phyloP scores from a whole-genome alignment of 2,329 filamentous ascomycete species.

The Fusarium avenaceum region DNA sequence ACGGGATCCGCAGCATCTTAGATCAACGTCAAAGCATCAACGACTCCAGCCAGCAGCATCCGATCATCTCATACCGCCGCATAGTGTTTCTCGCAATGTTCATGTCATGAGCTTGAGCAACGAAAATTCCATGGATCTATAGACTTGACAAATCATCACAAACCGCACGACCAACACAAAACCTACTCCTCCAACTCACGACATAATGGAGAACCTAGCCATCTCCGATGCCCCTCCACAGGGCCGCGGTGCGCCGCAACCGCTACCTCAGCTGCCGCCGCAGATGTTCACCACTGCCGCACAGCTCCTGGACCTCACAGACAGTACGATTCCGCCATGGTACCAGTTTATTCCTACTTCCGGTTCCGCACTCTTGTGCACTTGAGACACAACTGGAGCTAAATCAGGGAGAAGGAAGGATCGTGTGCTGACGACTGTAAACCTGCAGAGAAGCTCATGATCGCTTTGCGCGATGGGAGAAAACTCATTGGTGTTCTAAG shows the following conservation, averaged over 20 bases:
- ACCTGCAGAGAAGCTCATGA: constrained; percentile 87
- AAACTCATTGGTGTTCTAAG: constrained; percentile 93
- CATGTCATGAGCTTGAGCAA: constrained; percentile 41
- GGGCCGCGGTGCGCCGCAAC: constrained; percentile 59
- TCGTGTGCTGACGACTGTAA: constrained; percentile 45
- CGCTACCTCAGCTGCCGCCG: constrained; percentile 77
- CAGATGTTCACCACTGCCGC: constrained; percentile 99
- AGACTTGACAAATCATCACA: constrained; percentile 25
- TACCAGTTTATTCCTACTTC: constrained; percentile 24
- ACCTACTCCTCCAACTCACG: constrained; percentile 35
- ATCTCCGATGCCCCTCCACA: constrained; percentile 64
- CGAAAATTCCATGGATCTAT: constrained; percentile 42
- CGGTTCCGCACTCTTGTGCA: neutral
- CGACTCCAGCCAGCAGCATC: constrained; percentile 40
- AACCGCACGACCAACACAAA: constrained; percentile 10
- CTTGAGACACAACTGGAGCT: constrained; percentile 13
- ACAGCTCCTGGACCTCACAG: constrained; percentile 93
- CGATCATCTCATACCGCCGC: constrained; percentile 32
- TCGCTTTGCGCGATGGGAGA: constrained; percentile 90
- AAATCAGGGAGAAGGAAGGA: constrained; percentile 32
- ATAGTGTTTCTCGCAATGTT: constrained; percentile 41
- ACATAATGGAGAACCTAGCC: constrained; percentile 67
- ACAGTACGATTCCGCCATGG: constrained; percentile 76
- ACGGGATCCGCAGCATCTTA: constrained; percentile 34
- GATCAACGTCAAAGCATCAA: constrained; percentile 45